Percentiles rank a stretch among this genome's conserved stretches.
These are phyloP conservation scores for Ganoderma lucidum DNA, from an alignment of 1,284 basidiomycete species.

Conservation along the genomic window DNA sequence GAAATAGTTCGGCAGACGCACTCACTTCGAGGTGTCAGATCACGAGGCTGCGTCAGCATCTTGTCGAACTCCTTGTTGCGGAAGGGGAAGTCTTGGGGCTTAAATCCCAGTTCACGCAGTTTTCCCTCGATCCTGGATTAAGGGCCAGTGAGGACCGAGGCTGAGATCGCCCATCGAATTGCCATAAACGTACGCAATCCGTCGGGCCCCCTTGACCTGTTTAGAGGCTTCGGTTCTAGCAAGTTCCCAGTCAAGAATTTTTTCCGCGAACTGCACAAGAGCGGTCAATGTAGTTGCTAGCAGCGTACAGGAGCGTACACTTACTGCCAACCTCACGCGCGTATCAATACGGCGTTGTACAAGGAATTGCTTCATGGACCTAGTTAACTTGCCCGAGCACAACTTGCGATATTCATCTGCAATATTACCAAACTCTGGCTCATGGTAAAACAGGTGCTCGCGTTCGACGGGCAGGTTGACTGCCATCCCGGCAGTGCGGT, in stretches of 20 bases:
- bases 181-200: background rate
- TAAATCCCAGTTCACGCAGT: background rate
- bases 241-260: background rate
- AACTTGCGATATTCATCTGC: background rate
- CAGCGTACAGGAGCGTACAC: background rate
- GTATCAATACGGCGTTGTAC: background rate
- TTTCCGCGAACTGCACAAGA: background rate
- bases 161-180: background rate
- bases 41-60: background rate
- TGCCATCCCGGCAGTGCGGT: background rate
- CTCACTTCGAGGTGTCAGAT: background rate
- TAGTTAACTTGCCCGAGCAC: background rate
- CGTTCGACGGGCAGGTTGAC: background rate
- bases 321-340: background rate
- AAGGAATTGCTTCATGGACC: background rate
- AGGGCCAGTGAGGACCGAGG: background rate
- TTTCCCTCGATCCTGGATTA: background rate
- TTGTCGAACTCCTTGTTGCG: slow-evolving; percentile 1
- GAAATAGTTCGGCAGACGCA: background rate
- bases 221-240: background rate
- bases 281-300: background rate
- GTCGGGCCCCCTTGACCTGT: background rate
- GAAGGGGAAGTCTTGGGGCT: background rate
- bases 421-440: background rate
- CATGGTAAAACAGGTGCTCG: background rate